Evolutionary conservation across 2,329 filamentous ascomycete species (phyloP).

Genomic region (Grosmannia clavigera): DNA sequence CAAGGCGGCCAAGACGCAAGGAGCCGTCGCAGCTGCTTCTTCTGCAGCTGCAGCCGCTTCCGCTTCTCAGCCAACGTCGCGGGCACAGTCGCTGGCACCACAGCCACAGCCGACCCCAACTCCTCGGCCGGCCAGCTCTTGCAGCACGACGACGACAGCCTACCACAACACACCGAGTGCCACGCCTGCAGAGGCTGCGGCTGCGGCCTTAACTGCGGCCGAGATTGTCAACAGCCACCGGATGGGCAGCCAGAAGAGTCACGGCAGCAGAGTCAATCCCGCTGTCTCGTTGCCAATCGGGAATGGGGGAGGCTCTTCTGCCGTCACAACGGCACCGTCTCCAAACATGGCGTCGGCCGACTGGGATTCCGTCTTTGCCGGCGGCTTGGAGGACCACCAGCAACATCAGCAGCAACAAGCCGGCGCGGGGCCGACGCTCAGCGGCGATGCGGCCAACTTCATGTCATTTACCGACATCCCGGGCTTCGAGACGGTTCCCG

Average conservation of each 20-base stretch:
- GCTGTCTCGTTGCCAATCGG: not conserved
- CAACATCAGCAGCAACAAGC: slow-evolving; percentile 8
- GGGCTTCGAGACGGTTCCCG: slow-evolving; percentile 25
- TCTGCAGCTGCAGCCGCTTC: not conserved
- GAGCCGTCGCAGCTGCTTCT: not conserved
- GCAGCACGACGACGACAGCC: slow-evolving; percentile 5
- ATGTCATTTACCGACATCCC: slow-evolving; percentile 32
- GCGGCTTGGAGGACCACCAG: slow-evolving; percentile 10
- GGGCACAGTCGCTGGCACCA: slow-evolving; percentile 1
- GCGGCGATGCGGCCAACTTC: slow-evolving; percentile 8
- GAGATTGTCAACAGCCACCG: slow-evolving; percentile 13
- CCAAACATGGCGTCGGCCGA: not conserved
- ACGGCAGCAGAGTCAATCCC: not conserved
- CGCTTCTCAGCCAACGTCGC: not conserved
- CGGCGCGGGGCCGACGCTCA: not conserved
- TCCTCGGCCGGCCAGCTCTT: slow-evolving; percentile 8
- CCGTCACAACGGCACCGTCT: not conserved
- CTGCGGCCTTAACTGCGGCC: slow-evolving; percentile 9
- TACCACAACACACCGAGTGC: slow-evolving; percentile 11
- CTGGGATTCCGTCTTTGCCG: not conserved
- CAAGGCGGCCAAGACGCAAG: not conserved
- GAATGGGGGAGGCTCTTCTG: not conserved
- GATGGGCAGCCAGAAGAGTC: not conserved
- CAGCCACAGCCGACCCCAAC: not conserved
- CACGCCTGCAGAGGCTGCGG: slow-evolving; percentile 11